These are phyloP conservation scores for Rubia peregrina DNA, from an alignment of 305 asterid genomes.

Conservation along the genomic window DNA sequence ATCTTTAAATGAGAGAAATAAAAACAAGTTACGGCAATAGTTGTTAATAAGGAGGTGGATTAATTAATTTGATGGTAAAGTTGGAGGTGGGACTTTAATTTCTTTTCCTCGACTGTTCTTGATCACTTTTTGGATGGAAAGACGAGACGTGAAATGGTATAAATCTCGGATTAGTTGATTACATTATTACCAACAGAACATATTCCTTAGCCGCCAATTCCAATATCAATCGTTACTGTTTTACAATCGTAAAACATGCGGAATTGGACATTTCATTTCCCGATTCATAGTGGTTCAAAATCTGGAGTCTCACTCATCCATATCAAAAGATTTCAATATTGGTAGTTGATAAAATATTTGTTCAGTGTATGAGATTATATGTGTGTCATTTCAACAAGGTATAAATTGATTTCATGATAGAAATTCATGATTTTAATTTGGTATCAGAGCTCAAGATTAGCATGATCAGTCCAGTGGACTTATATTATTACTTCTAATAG, in stretches of 20 bases:
- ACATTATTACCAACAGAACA: conserved; percentile 15
- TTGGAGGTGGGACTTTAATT: background rate
- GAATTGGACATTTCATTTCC: background rate
- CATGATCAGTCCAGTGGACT: too few relatives aligned
- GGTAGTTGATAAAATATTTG: too few relatives aligned
- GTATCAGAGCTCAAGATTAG: too few relatives aligned
- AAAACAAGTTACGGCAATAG: conserved; percentile 10
- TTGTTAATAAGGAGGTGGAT: background rate
- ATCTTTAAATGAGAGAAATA: conserved; percentile 21
- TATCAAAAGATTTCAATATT: too few relatives aligned
- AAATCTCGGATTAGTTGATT: conserved; percentile 8
- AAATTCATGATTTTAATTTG: too few relatives aligned
- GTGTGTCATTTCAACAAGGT: too few relatives aligned
- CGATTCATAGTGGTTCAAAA: too few relatives aligned
- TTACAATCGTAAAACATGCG: background rate
- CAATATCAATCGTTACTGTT: background rate
- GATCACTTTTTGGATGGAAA: conserved; percentile 5
- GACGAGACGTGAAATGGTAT: conserved; percentile 12
- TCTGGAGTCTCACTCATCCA: too few relatives aligned
- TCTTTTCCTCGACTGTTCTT: background rate
- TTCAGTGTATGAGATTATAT: too few relatives aligned
- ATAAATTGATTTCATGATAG: too few relatives aligned
- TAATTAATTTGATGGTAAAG: background rate
- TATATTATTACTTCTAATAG: too few relatives aligned
- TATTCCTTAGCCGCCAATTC: conserved; percentile 22